Evolutionary conservation across 345 rosid genomes (phyloP).

Genomic region (Rhodamnia rubescens): DNA sequence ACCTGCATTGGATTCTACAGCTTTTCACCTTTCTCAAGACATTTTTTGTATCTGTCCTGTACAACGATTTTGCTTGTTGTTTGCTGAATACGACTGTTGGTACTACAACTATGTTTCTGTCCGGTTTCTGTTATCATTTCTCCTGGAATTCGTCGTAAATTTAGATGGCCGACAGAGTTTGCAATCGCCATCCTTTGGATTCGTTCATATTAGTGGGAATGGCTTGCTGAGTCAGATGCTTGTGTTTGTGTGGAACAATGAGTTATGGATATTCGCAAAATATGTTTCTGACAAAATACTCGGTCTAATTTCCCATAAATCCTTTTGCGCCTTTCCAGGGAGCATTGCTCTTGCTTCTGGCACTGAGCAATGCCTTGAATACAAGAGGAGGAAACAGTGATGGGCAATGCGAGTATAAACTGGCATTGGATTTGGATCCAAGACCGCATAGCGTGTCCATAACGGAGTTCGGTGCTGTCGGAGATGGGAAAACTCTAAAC

Average conservation of each 20-base stretch:
- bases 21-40: neutral
- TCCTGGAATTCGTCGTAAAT: neutral
- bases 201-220: neutral
- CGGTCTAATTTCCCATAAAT: neutral
- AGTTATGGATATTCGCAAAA: neutral
- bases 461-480: constrained; percentile 87
- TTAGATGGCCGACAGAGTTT: neutral
- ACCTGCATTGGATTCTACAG: neutral
- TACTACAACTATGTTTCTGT: neutral
- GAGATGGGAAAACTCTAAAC: constrained; percentile 71
- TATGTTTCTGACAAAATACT: neutral
- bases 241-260: neutral
- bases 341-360: constrained; percentile 80
- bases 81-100: neutral
- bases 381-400: constrained; percentile 22
- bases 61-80: neutral
- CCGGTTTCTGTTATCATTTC: neutral
- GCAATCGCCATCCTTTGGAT: neutral
- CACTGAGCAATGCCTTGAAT: constrained; percentile 39
- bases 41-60: neutral
- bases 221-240: neutral
- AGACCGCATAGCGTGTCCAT: constrained; percentile 91
- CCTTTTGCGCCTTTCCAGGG: constrained; percentile 21
- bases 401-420: constrained; percentile 32
- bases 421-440: constrained; percentile 44